A percentile compares a stretch with the other conserved stretches of the same genome.
These are phyloP conservation scores for Arxiozyma telluris DNA, from an alignment of 1,139 yeast species.

Conservation along the genomic window DNA sequence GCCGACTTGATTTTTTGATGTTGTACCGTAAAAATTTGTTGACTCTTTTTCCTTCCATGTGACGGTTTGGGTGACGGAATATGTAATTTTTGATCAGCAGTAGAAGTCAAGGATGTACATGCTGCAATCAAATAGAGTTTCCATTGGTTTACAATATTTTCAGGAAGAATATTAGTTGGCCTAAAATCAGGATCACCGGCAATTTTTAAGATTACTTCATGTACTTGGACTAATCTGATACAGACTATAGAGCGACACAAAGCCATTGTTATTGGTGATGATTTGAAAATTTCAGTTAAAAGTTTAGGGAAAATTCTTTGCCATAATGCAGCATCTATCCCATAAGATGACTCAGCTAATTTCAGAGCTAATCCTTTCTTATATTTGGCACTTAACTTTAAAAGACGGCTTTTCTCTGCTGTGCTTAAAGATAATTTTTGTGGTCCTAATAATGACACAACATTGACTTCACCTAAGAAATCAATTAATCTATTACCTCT, in stretches of 20 bases:
- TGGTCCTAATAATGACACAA: constrained; percentile 53
- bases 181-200: constrained; percentile 38
- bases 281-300: constrained; percentile 61
- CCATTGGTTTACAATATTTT: constrained; percentile 78
- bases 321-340: constrained; percentile 95
- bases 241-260: constrained; percentile 89
- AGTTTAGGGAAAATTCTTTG: constrained; percentile 76
- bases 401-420: constrained; percentile 69
- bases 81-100: constrained; percentile 71
- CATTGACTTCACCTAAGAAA: constrained; percentile 62
- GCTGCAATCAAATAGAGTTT: constrained; percentile 81
- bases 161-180: constrained; percentile 48
- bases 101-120: constrained; percentile 82
- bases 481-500: constrained; percentile 72
- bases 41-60: constrained; percentile 50
- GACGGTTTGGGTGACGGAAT: constrained; percentile 38
- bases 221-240: constrained; percentile 79
- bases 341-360: constrained; percentile 84
- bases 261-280: constrained; percentile 90
- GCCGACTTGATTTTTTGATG: constrained; percentile 93
- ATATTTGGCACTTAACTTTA: constrained; percentile 50
- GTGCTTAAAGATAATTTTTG: constrained; percentile 53
- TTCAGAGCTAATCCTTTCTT: constrained; percentile 56
- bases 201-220: constrained; percentile 61
- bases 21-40: constrained; percentile 70